Conservation (phyloP, 352 stramenopile genomes). For the Blastocystis sp. region DNA sequence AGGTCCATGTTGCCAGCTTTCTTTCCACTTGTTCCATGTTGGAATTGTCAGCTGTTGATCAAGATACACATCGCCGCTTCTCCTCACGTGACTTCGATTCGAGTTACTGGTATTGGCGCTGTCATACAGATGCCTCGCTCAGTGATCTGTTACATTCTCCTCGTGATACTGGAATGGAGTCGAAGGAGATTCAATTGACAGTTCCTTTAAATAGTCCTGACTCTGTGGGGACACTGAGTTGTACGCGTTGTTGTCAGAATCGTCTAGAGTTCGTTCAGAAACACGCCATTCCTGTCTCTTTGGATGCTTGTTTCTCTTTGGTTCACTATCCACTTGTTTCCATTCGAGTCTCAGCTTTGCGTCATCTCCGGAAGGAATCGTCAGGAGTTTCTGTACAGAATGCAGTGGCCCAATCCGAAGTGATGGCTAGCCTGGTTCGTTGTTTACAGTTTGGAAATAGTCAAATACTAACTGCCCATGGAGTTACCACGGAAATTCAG, state of each 20-base stretch:
- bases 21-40: background rate
- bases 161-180: background rate
- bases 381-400: background rate
- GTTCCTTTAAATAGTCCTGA: background rate
- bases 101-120: conserved; percentile 24
- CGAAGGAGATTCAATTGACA: background rate
- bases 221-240: background rate
- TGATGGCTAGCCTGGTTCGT: conserved; percentile 2
- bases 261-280: conserved; percentile 13
- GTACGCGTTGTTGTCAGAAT: background rate
- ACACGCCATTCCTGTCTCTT: background rate
- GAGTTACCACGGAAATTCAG: background rate
- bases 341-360: background rate
- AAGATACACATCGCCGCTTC: conserved; percentile 31
- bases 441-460: conserved; percentile 55
- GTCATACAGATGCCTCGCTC: background rate
- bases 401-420: background rate
- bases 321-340: conserved; percentile 1
- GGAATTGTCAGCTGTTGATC: background rate
- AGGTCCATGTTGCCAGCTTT: conserved; percentile 24
- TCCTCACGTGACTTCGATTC: conserved; percentile 32
- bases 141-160: background rate
- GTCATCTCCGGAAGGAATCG: background rate
- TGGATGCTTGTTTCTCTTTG: background rate
- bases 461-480: background rate